A percentile compares a stretch with the other conserved stretches of the same genome.
Evolutionary conservation across 2,329 filamentous ascomycete genomes (phyloP).

Genomic region (Beauveria scarabaeidicola): DNA sequence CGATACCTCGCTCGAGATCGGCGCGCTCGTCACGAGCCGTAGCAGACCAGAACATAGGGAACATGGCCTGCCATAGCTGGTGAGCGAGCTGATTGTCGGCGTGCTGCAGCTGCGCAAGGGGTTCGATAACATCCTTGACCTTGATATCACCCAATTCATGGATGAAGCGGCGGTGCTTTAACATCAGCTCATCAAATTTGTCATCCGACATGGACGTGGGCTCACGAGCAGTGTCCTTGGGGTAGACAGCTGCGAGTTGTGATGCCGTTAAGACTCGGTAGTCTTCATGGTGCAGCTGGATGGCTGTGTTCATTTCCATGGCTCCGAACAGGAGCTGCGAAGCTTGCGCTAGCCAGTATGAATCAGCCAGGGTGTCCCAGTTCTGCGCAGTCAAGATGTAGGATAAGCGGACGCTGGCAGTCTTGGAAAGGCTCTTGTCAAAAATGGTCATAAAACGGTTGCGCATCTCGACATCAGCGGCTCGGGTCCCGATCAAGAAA

Average conservation of each 20-base stretch:
- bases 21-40: slow-evolving; percentile 78
- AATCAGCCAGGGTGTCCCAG: slow-evolving; percentile 91
- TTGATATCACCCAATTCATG: slow-evolving; percentile 77
- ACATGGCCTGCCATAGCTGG: slow-evolving; percentile 82
- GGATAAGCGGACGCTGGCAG: slow-evolving; percentile 76
- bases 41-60: slow-evolving; percentile 90
- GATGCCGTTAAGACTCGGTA: slow-evolving; percentile 71
- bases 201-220: slow-evolving; percentile 69
- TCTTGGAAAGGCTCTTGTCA: slow-evolving; percentile 87
- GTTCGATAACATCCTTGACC: slow-evolving; percentile 80
- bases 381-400: slow-evolving; percentile 91
- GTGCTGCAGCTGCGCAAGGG: slow-evolving; percentile 86
- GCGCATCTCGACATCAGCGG: slow-evolving; percentile 91
- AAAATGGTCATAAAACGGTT: slow-evolving; percentile 96
- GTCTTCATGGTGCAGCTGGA: slow-evolving; percentile 75
- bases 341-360: slow-evolving; percentile 94
- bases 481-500: slow-evolving; percentile 89
- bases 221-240: slow-evolving; percentile 58
- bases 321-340: slow-evolving; percentile 88
- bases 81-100: slow-evolving; percentile 74
- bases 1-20: slow-evolving; percentile 84
- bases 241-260: slow-evolving; percentile 63
- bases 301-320: slow-evolving; percentile 72
- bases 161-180: slow-evolving; percentile 74
- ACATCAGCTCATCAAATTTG: slow-evolving; percentile 71